Evolutionary conservation across 129 eudicot genomes (phyloP).

Genomic region (Arctium lappa): DNA sequence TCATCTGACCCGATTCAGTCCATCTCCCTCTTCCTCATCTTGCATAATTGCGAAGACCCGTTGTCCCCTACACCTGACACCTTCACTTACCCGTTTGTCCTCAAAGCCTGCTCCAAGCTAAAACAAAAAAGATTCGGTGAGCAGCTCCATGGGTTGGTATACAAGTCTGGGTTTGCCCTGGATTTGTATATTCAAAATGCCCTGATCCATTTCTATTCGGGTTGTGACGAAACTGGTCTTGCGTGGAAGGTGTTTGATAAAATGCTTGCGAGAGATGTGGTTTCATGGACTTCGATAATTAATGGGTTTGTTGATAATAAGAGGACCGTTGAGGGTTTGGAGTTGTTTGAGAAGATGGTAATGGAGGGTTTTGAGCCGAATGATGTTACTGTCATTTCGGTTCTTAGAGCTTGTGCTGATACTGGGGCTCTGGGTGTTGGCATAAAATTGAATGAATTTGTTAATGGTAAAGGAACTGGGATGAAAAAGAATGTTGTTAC

Average conservation of each 20-base stretch:
- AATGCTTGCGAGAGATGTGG: constrained; percentile 50
- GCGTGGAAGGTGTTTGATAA: constrained; percentile 49
- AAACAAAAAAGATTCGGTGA: constrained; percentile 32
- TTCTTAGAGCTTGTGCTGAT: constrained; percentile 58
- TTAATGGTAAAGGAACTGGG: constrained; percentile 12
- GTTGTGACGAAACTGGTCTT: constrained; percentile 23
- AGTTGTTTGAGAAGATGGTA: constrained; percentile 36
- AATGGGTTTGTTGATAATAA: constrained; percentile 47
- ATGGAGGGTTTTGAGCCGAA: constrained; percentile 35
- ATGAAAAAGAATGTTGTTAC: constrained; percentile 38
- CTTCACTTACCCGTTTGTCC: constrained; percentile 56
- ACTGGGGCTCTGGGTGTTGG: constrained; percentile 46
- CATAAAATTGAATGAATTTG: constrained; percentile 19
- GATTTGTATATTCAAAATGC: constrained; percentile 35
- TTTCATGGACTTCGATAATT: constrained; percentile 49
- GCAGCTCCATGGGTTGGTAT: constrained; percentile 40
- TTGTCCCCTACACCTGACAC: constrained; percentile 37
- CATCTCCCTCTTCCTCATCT: constrained; percentile 35
- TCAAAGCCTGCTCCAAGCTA: constrained; percentile 39
- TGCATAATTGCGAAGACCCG: constrained; percentile 25
- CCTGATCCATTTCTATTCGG: constrained; percentile 35
- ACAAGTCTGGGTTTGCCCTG: constrained; percentile 20
- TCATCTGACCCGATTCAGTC: constrained; percentile 38
- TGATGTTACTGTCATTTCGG: constrained; percentile 44
- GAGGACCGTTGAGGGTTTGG: constrained; percentile 27